Conservation (phyloP, 352 stramenopile species). For the Bremia lactucae region DNA sequence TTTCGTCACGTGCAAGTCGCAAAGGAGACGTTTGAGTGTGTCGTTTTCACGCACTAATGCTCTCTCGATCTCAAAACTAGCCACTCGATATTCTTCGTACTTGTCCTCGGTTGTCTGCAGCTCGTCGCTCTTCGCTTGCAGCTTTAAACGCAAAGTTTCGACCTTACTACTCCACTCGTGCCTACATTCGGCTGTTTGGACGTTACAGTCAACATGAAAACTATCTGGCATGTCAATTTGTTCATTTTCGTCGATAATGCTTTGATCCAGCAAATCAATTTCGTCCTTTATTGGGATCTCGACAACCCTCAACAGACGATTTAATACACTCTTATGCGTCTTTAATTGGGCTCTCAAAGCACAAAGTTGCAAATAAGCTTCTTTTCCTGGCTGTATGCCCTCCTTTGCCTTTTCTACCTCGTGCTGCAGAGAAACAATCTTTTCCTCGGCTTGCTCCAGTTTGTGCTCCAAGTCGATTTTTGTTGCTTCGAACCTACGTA, state of each 20-base stretch:
- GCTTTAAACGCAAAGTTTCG: slow-evolving; percentile 43
- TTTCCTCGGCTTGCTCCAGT: slow-evolving; percentile 41
- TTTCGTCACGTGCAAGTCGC: slow-evolving; percentile 3
- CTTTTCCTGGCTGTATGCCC: neutral
- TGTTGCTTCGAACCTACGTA: neutral
- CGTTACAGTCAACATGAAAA: no score
- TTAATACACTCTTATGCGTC: slow-evolving; percentile 5
- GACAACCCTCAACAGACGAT: neutral
- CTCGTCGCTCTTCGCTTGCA: slow-evolving; percentile 43
- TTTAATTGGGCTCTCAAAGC: slow-evolving; percentile 2
- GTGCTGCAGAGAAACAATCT: slow-evolving; percentile 14
- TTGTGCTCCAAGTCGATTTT: neutral
- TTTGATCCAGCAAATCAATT: no score
- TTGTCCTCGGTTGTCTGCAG: slow-evolving; percentile 2
- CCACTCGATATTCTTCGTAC: slow-evolving; percentile 8
- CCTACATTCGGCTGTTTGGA: no score
- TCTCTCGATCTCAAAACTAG: slow-evolving; percentile 10
- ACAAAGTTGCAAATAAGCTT: slow-evolving; percentile 1
- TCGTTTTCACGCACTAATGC: slow-evolving; percentile 4
- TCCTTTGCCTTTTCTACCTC: slow-evolving; percentile 1
- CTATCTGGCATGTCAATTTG: no score
- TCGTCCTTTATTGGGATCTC: slow-evolving; percentile 1
- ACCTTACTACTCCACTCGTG: slow-evolving; percentile 30
- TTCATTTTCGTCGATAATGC: no score
- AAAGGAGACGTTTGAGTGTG: slow-evolving; percentile 1